Evolutionary conservation across 192 early-diverging fungal genomes (phyloP), one percentile per base, ranked within the genome.

Genomic region (Borealophlyctis nickersoniae): DNA sequence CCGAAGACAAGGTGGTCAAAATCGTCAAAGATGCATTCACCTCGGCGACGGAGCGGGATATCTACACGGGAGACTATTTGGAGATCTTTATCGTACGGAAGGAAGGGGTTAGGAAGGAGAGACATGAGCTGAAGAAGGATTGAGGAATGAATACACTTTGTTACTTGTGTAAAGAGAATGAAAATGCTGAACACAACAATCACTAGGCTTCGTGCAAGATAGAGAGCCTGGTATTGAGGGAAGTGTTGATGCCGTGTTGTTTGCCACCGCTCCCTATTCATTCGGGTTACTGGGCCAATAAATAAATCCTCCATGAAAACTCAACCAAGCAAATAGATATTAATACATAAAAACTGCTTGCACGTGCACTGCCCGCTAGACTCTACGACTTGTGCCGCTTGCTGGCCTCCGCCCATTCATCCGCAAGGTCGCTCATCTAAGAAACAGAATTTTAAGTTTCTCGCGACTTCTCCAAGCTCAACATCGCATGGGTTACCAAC

Each of bases 21-120:
- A 84, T 99, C 53, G 86, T 89, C 34, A 96, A 95, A 71, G 97
- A 99, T 69, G 90, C 94, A 7, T 99, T 99, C 71, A 94, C 91
- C 2, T 87, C 89, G 29, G 95, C 95, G 19, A 90, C 97, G 1
- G 97, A 99, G 82, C 91, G 97, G 58, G 95, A 99, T 73, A 99
- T 98, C 54, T 88, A 98, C 75, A 99, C 97, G 23, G 97, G 97
- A 64, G 97, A 99, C 76, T 87, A 80, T 71, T 78, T 98, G 11
- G 91, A 99, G 63, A 88, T 98, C 65, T 95, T 90, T 77, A 80
- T 92, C 32, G 87, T 99, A 57, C 89, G 82, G 48, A 83, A 73
- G 66, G 83, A 82, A 13, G 91, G 91, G 32, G 86, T 94, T 49
- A 80, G 87, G 33, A 79, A 88, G 62, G 77, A 90, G 72, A 79